phyloP scores from a whole-genome alignment of 805 yeast genomes.

The Ogataea paradorogensis region DNA sequence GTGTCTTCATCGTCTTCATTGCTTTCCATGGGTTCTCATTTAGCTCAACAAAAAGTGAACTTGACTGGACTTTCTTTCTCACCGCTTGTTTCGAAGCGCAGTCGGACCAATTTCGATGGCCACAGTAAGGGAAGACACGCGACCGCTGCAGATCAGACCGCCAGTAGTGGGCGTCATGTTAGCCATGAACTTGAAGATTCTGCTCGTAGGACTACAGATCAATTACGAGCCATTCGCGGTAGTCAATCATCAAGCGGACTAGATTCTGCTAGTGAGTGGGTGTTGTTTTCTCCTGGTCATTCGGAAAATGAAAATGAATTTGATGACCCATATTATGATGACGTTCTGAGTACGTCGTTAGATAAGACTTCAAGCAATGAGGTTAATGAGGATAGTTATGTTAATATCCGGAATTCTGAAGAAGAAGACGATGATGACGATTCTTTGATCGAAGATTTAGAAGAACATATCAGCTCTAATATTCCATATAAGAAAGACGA shows the following conservation, averaged over 20 bases:
- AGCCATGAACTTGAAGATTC: not conserved
- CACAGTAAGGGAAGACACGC: not conserved
- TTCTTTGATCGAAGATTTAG: slow-evolving; percentile 27
- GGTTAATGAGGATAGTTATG: slow-evolving; percentile 17
- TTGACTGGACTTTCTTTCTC: slow-evolving; percentile 9
- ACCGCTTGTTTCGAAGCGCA: slow-evolving; percentile 6
- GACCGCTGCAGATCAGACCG: not conserved
- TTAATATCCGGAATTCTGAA: slow-evolving; percentile 20
- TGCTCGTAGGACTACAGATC: not conserved
- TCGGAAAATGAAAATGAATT: slow-evolving; percentile 14
- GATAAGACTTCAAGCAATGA: slow-evolving; percentile 15
- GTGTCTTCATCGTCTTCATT: slow-evolving; percentile 19
- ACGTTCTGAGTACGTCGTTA: slow-evolving; percentile 25
- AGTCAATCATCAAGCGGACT: slow-evolving; percentile 16
- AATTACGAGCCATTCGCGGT: not conserved
- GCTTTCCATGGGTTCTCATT: slow-evolving; percentile 10
- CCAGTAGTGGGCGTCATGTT: not conserved
- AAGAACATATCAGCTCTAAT: slow-evolving; percentile 20
- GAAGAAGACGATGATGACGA: slow-evolving; percentile 28
- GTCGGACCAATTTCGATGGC: not conserved
- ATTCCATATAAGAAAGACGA: slow-evolving; percentile 22
- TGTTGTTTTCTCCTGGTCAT: slow-evolving; percentile 29
- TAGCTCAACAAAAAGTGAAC: slow-evolving; percentile 13
- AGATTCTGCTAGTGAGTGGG: slow-evolving; percentile 30
- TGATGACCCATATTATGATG: slow-evolving; percentile 21